Conservation (phyloP, 2,329 filamentous ascomycete species). For the Stagonosporopsis cucurbitacearum region DNA sequence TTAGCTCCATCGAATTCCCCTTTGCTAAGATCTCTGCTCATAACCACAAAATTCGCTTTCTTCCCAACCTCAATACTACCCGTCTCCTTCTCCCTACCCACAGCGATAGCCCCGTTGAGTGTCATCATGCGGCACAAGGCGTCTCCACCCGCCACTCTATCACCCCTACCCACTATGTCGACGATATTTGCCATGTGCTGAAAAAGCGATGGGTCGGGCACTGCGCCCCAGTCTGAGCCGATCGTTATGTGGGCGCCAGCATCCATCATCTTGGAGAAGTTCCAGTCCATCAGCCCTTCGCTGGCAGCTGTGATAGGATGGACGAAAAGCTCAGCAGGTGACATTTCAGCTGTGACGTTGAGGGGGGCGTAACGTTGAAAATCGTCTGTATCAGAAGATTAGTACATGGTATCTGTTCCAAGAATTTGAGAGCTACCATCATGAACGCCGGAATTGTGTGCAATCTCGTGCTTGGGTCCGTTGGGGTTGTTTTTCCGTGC, state of each 20-base stretch:
- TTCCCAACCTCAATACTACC: constrained; percentile 44
- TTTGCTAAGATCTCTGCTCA: constrained; percentile 38
- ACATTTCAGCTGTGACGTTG: constrained; percentile 47
- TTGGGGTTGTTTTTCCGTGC: constrained; percentile 32
- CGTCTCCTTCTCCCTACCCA: constrained; percentile 31
- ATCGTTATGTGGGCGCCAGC: constrained; percentile 40
- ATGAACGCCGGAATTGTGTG: constrained; percentile 33
- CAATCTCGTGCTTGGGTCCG: constrained; percentile 45
- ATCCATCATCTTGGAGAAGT: constrained; percentile 36
- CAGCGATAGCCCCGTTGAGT: constrained; percentile 37
- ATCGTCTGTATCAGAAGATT: constrained; percentile 26
- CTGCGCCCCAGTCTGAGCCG: constrained; percentile 34
- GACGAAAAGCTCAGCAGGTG: constrained; percentile 36
- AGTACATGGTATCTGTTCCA: background rate
- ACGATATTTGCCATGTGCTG: constrained; percentile 20
- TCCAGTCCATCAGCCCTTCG: constrained; percentile 33
- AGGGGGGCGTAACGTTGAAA: constrained; percentile 35
- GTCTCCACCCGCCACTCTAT: constrained; percentile 21
- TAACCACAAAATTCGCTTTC: constrained; percentile 42
- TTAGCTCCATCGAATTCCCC: constrained; percentile 36
- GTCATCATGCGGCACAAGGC: constrained; percentile 34
- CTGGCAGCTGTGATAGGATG: constrained; percentile 19
- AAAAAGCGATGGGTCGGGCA: constrained; percentile 26
- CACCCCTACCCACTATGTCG: constrained; percentile 17
- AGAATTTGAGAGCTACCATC: constrained; percentile 10